Evolutionary conservation across 2,329 filamentous ascomycete species (phyloP), one percentile per base, ranked within the genome.

Genomic region (Chaetoscypha palmicola): DNA sequence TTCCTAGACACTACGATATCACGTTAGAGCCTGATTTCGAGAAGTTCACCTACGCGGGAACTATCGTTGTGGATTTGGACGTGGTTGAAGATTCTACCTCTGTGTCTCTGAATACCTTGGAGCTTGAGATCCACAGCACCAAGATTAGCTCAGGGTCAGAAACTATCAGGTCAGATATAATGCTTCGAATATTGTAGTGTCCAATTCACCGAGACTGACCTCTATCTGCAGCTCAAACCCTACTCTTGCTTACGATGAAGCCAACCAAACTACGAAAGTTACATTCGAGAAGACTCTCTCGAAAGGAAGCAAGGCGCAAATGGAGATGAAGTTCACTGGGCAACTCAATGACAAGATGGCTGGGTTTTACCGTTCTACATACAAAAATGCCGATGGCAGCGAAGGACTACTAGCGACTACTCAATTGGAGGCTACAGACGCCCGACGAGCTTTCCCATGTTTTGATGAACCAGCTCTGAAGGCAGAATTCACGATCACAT

Each of bases 351-450:
- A 94, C 64, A 91, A 92, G 68, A 94, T 97, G 88, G 90, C 90
- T 38, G 91, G 91, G 37, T 97, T 97, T 76, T 97, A 97, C 69
- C 81, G 91, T 46, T 95, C 89, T 1, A 94, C 88, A 5, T 97
- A 91, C 73, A 94, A 92, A 72, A 81, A 79, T 49, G 68, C 77
- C 38, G 80, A 92, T 59, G 91, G 91, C 30, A 79, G 78, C 48
- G 81, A 83, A 46, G 86, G 85, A 54, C 84, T 90, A 63, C 74
- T 97, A 61, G 91, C 90, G 21, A 91, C 89, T 20, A 87, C 87
- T 14, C 91, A 97, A 72, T 94, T 97, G 86, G 91, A 97, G 70
- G 83, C 91, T 30, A 96, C 91, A 11, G 91, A 97, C 68, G 90
- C 88, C 50, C 79, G 91, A 58, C 77, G 90, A 57, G 89, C 91